These are phyloP conservation scores for Dryadomyces quercivorus DNA, from an alignment of 2,329 filamentous ascomycete species.

Conservation along the genomic window DNA sequence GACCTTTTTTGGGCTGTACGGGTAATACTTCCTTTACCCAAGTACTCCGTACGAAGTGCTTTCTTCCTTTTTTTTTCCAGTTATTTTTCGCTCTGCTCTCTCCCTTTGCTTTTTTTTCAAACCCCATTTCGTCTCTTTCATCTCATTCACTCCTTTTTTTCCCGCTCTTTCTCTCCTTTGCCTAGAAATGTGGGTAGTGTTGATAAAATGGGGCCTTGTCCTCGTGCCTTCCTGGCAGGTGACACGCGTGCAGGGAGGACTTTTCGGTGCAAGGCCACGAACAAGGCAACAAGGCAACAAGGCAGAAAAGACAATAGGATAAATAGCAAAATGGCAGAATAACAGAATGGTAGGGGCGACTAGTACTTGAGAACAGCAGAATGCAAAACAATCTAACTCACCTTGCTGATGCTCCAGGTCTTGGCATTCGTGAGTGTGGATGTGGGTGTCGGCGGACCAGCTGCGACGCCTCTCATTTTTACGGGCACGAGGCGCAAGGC, in stretches of 20 bases:
- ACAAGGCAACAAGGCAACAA: not conserved
- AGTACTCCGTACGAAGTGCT: no score
- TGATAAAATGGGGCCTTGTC: no score
- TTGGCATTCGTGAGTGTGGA: slow-evolving; percentile 17
- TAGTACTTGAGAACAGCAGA: not conserved
- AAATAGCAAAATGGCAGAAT: not conserved
- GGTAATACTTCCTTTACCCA: no score
- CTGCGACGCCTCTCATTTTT: slow-evolving; percentile 1
- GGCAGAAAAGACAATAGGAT: not conserved
- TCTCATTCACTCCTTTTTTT: not conserved
- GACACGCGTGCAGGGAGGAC: not conserved
- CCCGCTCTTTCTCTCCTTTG: not conserved
- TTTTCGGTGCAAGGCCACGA: not conserved
- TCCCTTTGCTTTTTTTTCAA: no score
- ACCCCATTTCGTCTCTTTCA: not conserved
- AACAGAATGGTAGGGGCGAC: not conserved
- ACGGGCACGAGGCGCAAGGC: no score
- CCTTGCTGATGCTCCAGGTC: slow-evolving; percentile 27
- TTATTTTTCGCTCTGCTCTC: no score
- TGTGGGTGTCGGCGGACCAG: not conserved
- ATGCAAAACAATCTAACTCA: slow-evolving; percentile 7
- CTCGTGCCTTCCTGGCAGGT: not conserved
- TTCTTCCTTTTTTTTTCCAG: no score
- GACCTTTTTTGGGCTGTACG: no score
- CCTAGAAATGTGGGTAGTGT: no score